Conservation (phyloP, 2,329 filamentous ascomycete species). For the Chaetomium sp. region DNA sequence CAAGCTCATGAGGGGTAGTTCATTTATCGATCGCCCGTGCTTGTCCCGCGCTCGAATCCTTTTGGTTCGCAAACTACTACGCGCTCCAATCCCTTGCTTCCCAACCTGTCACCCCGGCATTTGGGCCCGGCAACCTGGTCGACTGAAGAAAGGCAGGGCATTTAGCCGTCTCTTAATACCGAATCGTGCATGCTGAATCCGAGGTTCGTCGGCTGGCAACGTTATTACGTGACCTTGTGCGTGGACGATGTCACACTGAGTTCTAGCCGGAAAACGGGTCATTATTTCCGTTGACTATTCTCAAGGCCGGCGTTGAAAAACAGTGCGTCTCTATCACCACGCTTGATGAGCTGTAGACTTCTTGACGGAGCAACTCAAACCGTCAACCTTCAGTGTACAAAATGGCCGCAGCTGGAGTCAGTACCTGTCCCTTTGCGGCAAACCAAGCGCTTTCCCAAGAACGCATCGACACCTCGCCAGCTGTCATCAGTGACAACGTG, state of each 20-base stretch:
- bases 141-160: not conserved
- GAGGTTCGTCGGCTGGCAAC: not conserved
- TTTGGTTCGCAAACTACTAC: not conserved
- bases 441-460: not conserved
- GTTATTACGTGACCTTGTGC: not conserved
- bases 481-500: conserved; percentile 1
- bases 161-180: conserved; percentile 6
- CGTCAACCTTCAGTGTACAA: not conserved
- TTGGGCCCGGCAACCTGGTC: conserved; percentile 10
- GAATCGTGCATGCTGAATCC: not conserved
- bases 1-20: not conserved
- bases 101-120: not conserved
- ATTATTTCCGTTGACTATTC: not conserved
- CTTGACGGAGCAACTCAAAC: not conserved
- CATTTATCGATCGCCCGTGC: not conserved
- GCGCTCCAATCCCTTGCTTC: too few relatives aligned
- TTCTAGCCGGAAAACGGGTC: not conserved
- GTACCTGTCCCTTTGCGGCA: not conserved
- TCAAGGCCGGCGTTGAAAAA: not conserved
- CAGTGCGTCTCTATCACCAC: not conserved
- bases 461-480: conserved; percentile 9
- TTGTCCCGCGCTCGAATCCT: not conserved
- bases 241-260: not conserved
- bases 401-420: not conserved
- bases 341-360: not conserved